Conservation (phyloP, 495 filamentous ascomycete species). For the Xylona heveae region DNA sequence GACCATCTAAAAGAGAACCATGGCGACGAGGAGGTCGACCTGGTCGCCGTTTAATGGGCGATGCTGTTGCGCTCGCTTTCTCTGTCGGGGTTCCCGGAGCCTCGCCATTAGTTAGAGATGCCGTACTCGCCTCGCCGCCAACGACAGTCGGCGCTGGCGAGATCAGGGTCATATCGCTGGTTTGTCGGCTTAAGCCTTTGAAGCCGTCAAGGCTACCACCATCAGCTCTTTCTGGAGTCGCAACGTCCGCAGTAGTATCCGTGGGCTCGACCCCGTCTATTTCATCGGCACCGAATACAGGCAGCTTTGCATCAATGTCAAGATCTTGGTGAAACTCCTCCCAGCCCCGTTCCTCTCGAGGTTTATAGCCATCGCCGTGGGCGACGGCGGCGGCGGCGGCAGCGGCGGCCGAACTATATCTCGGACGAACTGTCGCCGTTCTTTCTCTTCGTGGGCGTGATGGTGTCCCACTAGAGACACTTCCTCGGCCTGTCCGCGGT, state of each 20-base stretch:
- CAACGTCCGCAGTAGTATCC: too few species aligned
- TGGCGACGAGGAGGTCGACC: conserved; percentile 40
- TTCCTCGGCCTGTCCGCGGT: conserved; percentile 20
- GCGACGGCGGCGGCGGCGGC: conserved; percentile 68
- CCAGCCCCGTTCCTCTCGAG: conserved; percentile 87
- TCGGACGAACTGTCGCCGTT: conserved; percentile 21
- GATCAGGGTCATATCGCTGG: too few species aligned
- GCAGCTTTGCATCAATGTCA: conserved; percentile 60
- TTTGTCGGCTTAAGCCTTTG: too few species aligned
- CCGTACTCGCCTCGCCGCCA: too few species aligned
- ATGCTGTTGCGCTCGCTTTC: conserved; percentile 8
- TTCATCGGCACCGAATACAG: conserved; percentile 60
- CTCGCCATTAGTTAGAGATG: too few species aligned
- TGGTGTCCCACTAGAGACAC: conserved; percentile 25
- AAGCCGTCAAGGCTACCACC: too few species aligned
- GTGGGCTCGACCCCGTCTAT: conserved; percentile 45
- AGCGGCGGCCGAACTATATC: conserved; percentile 62
- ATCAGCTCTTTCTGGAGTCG: background rate
- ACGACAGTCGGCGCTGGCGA: too few species aligned
- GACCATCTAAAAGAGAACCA: conserved; percentile 36
- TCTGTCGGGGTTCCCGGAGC: too few species aligned
- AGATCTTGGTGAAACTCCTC: conserved; percentile 92
- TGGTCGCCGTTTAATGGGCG: conserved; percentile 29
- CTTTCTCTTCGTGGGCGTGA: conserved; percentile 28
- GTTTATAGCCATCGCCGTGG: conserved; percentile 88